Conservation (phyloP, 441 rosid genomes). For the Gossypium davidsonii region DNA sequence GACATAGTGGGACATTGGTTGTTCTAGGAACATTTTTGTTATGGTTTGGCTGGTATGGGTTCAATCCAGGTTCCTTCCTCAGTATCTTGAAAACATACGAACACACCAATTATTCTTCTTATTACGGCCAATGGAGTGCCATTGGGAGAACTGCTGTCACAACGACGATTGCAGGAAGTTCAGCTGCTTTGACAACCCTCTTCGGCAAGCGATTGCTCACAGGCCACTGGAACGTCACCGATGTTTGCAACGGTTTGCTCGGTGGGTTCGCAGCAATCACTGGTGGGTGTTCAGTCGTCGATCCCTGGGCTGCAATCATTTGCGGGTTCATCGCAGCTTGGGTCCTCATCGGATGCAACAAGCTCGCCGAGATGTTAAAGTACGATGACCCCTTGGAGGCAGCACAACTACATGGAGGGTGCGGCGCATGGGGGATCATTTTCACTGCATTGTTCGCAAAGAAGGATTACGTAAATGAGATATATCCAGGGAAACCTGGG, state of each 20-base stretch:
- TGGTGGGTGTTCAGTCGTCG: slow-evolving; percentile 42
- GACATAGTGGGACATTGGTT: slow-evolving; percentile 42
- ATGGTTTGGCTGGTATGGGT: slow-evolving; percentile 54
- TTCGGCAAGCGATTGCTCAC: slow-evolving; percentile 34
- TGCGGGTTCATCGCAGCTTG: slow-evolving; percentile 42
- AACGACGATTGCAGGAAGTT: slow-evolving; percentile 39
- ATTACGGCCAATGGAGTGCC: slow-evolving; percentile 48
- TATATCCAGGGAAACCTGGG: slow-evolving; percentile 31
- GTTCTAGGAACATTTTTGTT: slow-evolving; percentile 43
- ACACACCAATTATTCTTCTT: slow-evolving; percentile 19
- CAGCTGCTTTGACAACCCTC: slow-evolving; percentile 47
- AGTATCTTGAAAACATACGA: slow-evolving; percentile 30
- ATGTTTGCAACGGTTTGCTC: slow-evolving; percentile 45
- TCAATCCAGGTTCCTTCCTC: slow-evolving; percentile 42
- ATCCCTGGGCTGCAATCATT: slow-evolving; percentile 46
- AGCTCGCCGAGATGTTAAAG: slow-evolving; percentile 31
- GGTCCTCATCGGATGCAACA: slow-evolving; percentile 44
- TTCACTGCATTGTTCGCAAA: slow-evolving; percentile 55
- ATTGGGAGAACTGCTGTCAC: slow-evolving; percentile 45
- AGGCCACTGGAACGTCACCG: slow-evolving; percentile 45
- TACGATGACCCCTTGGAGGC: slow-evolving; percentile 47
- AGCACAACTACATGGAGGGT: slow-evolving; percentile 51
- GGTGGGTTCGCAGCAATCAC: slow-evolving; percentile 51
- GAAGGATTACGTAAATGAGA: slow-evolving; percentile 37
- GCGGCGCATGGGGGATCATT: slow-evolving; percentile 47